A percentile compares a stretch with the other conserved stretches of the same genome.
Evolutionary conservation across 176 grass and related monocot species (phyloP).

Genomic region (Cocos nucifera): DNA sequence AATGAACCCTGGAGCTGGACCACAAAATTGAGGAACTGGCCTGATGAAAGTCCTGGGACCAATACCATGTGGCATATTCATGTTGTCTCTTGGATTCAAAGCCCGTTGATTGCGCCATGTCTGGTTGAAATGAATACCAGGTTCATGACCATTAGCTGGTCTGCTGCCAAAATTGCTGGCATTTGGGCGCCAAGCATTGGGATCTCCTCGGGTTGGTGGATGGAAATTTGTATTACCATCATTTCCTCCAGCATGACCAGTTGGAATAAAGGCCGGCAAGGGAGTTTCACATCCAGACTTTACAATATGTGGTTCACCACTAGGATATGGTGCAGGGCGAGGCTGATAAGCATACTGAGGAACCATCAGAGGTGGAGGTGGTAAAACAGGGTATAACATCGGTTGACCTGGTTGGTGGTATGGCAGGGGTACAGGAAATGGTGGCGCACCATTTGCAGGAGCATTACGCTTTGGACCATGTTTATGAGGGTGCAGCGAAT

Average conservation of each 20-base stretch:
- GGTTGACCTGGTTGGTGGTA: slow-evolving; percentile 62
- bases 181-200: slow-evolving; percentile 42
- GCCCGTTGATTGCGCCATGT: slow-evolving; percentile 34
- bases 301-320: slow-evolving; percentile 34
- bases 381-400: slow-evolving; percentile 53
- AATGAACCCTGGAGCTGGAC: slow-evolving; percentile 49
- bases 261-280: slow-evolving; percentile 30
- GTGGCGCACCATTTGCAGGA: slow-evolving; percentile 42
- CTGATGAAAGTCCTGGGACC: slow-evolving; percentile 50
- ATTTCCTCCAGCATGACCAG: slow-evolving; percentile 39
- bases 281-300: slow-evolving; percentile 44
- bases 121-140: slow-evolving; percentile 36
- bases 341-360: slow-evolving; percentile 58
- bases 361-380: slow-evolving; percentile 38
- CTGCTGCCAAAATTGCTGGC: slow-evolving; percentile 34
- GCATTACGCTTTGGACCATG: slow-evolving; percentile 47
- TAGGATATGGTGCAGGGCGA: slow-evolving; percentile 28
- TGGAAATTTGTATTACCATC: slow-evolving; percentile 42
- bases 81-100: slow-evolving; percentile 40
- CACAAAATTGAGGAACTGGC: slow-evolving; percentile 36
- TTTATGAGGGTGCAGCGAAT: slow-evolving; percentile 43
- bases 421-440: slow-evolving; percentile 36
- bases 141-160: slow-evolving; percentile 36
- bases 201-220: slow-evolving; percentile 37
- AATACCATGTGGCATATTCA: slow-evolving; percentile 34